A percentile compares a stretch with the other conserved stretches of the same genome.
Conservation (phyloP, 1,284 basidiomycete species). For the Ceratobasidium sp. region DNA sequence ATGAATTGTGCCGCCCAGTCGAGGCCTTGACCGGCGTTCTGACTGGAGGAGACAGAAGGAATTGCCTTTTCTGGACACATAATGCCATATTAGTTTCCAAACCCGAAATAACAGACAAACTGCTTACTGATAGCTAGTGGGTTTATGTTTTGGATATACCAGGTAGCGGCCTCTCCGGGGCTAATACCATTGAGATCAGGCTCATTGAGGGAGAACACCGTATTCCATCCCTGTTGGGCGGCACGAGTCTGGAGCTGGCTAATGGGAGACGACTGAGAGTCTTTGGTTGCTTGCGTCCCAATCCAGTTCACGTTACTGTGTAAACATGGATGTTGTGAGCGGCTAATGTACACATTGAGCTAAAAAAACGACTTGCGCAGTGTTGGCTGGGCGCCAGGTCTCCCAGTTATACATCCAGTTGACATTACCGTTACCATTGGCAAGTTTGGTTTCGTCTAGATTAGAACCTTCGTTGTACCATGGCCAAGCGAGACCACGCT, state of each 20-base stretch:
- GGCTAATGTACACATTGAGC: too few species aligned
- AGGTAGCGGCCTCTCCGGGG: constrained; percentile 12
- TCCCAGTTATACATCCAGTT: constrained; percentile 30
- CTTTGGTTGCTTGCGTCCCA: constrained; percentile 15
- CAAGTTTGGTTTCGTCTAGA: background rate
- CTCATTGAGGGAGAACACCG: constrained; percentile 38
- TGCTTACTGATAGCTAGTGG: constrained; percentile 34
- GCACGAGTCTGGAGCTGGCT: constrained; percentile 12
- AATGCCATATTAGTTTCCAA: too few species aligned
- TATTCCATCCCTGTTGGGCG: constrained; percentile 30
- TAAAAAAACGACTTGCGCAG: background rate
- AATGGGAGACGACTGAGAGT: constrained; percentile 20
- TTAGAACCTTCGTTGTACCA: constrained; percentile 22
- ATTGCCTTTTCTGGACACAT: constrained; percentile 19
- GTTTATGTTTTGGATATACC: constrained; percentile 38
- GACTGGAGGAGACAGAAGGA: constrained; percentile 21
- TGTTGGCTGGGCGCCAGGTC: constrained; percentile 27
- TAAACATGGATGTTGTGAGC: too few species aligned
- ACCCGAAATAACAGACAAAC: background rate
- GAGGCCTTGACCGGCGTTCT: constrained; percentile 1
- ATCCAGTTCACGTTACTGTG: constrained; percentile 27
- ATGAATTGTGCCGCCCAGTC: constrained; percentile 20
- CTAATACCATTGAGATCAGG: constrained; percentile 34
- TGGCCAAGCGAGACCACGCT: constrained; percentile 10
- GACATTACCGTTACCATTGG: background rate